Evolutionary conservation across 495 filamentous ascomycete species (phyloP).

Genomic region (Astrothelium macrocarpum): DNA sequence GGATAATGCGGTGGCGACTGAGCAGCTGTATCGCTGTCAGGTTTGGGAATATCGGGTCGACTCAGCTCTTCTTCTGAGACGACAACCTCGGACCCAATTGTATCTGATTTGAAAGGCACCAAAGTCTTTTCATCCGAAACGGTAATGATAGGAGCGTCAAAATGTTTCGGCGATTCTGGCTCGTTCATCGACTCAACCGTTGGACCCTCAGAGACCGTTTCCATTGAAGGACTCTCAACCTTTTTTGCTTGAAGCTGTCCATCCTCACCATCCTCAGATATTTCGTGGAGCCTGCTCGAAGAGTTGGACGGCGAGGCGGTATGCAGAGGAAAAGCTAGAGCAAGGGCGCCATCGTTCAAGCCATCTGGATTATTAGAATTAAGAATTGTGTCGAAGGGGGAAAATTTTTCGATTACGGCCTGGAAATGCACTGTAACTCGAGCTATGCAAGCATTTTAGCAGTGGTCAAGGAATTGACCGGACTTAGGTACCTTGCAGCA

Average conservation of each 20-base stretch:
- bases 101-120: background rate
- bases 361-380: constrained; percentile 62
- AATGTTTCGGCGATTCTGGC: background rate
- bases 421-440: constrained; percentile 92
- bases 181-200: background rate
- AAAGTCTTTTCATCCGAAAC: background rate
- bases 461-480: background rate
- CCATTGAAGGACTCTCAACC: background rate
- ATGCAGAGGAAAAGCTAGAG: constrained; percentile 81
- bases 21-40: background rate
- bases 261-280: constrained; percentile 76
- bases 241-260: constrained; percentile 22
- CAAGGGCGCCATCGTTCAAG: constrained; percentile 76
- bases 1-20: background rate
- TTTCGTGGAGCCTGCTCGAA: constrained; percentile 77
- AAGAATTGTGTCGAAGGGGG: constrained; percentile 77
- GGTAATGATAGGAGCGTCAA: background rate
- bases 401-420: constrained; percentile 73
- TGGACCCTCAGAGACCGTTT: background rate
- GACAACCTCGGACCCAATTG: background rate
- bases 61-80: background rate
- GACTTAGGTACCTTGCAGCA: constrained; percentile 65
- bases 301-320: constrained; percentile 81
- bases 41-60: background rate
- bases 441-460: constrained; percentile 41